These are phyloP conservation scores for Mycena maculata DNA, from an alignment of 768 basidiomycete species.

Conservation along the genomic window DNA sequence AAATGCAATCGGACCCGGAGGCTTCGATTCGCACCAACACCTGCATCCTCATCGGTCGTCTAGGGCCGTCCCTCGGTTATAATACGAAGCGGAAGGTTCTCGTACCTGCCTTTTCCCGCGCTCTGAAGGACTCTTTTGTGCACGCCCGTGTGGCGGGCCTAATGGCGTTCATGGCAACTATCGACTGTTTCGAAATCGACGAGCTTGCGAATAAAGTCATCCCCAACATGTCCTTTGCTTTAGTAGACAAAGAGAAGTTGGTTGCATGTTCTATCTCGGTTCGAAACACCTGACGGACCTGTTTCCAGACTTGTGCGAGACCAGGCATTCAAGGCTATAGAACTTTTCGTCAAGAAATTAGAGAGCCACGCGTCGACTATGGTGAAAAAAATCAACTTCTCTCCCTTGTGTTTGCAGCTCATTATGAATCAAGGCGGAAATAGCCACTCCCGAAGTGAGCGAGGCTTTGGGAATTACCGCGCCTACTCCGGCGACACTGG, in stretches of 20 bases:
- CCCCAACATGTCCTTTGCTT: constrained; percentile 80
- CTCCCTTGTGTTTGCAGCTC: background rate
- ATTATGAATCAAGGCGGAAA: constrained; percentile 51
- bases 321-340: constrained; percentile 94
- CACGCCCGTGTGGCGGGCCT: constrained; percentile 94
- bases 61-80: constrained; percentile 86
- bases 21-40: constrained; percentile 97
- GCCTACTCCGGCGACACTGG: constrained; percentile 64
- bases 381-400: constrained; percentile 59
- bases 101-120: constrained; percentile 92
- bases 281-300: constrained; percentile 4
- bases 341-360: constrained; percentile 85
- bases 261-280: background rate
- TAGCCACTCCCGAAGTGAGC: constrained; percentile 43
- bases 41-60: constrained; percentile 92
- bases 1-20: constrained; percentile 92
- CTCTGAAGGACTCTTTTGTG: constrained; percentile 90
- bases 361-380: constrained; percentile 84
- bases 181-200: constrained; percentile 88
- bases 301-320: constrained; percentile 84
- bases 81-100: constrained; percentile 97
- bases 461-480: constrained; percentile 43
- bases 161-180: constrained; percentile 95
- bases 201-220: constrained; percentile 92
- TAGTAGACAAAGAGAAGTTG: constrained; percentile 96